Evolutionary conservation across 176 grass and related monocot genomes (phyloP), one percentile per base, ranked within the genome.

Genomic region (Echinochloa phyllopogon): DNA sequence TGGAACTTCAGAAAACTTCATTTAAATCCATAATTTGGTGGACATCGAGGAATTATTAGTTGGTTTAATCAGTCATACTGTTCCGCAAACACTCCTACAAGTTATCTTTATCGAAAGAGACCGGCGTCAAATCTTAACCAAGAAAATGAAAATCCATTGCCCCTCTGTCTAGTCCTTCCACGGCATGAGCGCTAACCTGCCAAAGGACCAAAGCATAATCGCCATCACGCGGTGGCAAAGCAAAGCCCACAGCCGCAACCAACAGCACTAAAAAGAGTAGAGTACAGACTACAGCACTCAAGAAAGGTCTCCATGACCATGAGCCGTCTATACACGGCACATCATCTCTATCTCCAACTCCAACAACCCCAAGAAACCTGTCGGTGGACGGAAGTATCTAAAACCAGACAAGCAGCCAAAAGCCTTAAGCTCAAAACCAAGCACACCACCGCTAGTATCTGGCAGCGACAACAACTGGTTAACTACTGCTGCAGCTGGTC

Each of bases 341-440:
- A 44, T 29, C 56, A 44, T 29, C 44, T 60, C 29, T 33, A 33
- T 33, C 29, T 33, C 29, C 58, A 17, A 49, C 16, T 67, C 43
- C 51, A 75, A 69, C 75, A 0, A 84, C 59, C 47, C 24, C 13
- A 79, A 8, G 75, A 0, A 0, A 58, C 27, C 27, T 57, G 66
- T 42, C 57, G 80, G 85, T 84, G 80, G 75, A 71, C 41, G 12
- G 39, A 55, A 42, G 63, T 42, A 83, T 41, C 52, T 23, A 73
- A 51, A 86, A 86, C 65, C 67, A 72, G 37, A 57, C 15, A 67
- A 43, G 39, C 44, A 10, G 33, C 67, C 18, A 15, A 72, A 55
- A 49, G 40, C 59, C 50, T 69, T 87, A 12, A 12, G 74, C 80
- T 61, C 78, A 38, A 44, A 90, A 87, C 80, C 75, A 87, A 13